Percentiles rank a stretch among this genome's conserved stretches.
These are phyloP conservation scores for Astrocystis sublimbata DNA, from an alignment of 495 filamentous ascomycete genomes.

Conservation along the genomic window DNA sequence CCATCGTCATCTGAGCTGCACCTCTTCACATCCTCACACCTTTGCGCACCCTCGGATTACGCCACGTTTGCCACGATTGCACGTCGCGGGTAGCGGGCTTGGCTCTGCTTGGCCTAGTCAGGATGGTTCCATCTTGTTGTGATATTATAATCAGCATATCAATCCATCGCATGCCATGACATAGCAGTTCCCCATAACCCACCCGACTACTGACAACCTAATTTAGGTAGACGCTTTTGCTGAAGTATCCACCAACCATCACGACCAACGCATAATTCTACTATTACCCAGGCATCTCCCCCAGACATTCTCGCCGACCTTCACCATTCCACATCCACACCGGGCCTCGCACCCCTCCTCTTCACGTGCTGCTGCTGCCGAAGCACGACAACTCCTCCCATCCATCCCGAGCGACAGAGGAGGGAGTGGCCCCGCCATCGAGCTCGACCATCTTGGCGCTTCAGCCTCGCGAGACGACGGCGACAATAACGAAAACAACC, in stretches of 20 bases:
- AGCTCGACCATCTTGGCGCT: no score
- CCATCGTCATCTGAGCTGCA: conserved; percentile 4
- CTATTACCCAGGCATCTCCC: neutral
- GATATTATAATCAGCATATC: neutral
- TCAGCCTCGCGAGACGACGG: conserved; percentile 13
- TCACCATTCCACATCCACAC: conserved; percentile 41
- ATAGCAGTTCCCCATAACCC: neutral
- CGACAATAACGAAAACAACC: neutral
- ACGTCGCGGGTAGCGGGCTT: no score
- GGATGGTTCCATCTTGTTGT: no score
- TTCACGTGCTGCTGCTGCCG: conserved; percentile 30
- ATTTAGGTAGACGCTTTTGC: no score
- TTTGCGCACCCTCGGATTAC: no score
- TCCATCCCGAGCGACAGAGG: conserved; percentile 38
- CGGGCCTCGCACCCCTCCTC: conserved; percentile 42
- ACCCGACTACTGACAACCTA: no score
- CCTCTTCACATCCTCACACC: no score
- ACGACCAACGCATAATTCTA: conserved; percentile 1
- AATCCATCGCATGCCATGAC: conserved; percentile 12
- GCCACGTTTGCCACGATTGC: no score
- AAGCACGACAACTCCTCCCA: conserved; percentile 25
- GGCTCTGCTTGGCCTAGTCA: no score
- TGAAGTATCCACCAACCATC: neutral
- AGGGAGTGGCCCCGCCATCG: conserved; percentile 41
- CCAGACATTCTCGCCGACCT: neutral